These are phyloP conservation scores for Aschersonia sp. DNA, from an alignment of 2,329 filamentous ascomycete genomes.

Conservation along the genomic window DNA sequence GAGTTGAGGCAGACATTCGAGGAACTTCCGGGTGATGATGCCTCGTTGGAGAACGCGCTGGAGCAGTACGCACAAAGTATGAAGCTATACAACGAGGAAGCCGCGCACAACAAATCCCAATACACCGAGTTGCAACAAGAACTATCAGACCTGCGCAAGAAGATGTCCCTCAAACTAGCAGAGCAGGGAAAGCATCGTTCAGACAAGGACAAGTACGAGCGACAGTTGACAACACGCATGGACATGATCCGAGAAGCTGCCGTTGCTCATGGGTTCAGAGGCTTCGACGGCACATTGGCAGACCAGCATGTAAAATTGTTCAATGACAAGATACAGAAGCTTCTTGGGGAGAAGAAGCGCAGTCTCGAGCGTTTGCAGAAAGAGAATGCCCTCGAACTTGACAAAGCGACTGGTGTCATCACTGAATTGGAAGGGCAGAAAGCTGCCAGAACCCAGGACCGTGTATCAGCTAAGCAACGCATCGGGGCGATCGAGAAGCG, in stretches of 20 bases:
- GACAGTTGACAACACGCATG: conserved; percentile 57
- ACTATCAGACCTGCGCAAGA: conserved; percentile 26
- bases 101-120: conserved; percentile 44
- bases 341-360: conserved; percentile 63
- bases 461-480: conserved; percentile 56
- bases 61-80: conserved; percentile 68
- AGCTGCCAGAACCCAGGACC: conserved; percentile 58
- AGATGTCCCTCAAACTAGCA: conserved; percentile 36
- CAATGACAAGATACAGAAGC: conserved; percentile 59
- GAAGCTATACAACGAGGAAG: conserved; percentile 46
- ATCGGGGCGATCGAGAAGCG: conserved; percentile 63
- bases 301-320: conserved; percentile 64
- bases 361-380: conserved; percentile 61
- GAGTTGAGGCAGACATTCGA: conserved; percentile 60
- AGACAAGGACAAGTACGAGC: conserved; percentile 75
- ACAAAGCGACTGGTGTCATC: conserved; percentile 56
- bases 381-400: conserved; percentile 59
- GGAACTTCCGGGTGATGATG: conserved; percentile 65
- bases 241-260: conserved; percentile 68
- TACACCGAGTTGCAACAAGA: conserved; percentile 50
- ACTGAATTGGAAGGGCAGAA: conserved; percentile 62
- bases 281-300: conserved; percentile 66
- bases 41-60: conserved; percentile 55
- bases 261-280: conserved; percentile 62
- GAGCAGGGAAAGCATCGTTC: conserved; percentile 71